phyloP scores from a whole-genome alignment of 805 yeast genomes.

The Jamesozyma rosinii region DNA sequence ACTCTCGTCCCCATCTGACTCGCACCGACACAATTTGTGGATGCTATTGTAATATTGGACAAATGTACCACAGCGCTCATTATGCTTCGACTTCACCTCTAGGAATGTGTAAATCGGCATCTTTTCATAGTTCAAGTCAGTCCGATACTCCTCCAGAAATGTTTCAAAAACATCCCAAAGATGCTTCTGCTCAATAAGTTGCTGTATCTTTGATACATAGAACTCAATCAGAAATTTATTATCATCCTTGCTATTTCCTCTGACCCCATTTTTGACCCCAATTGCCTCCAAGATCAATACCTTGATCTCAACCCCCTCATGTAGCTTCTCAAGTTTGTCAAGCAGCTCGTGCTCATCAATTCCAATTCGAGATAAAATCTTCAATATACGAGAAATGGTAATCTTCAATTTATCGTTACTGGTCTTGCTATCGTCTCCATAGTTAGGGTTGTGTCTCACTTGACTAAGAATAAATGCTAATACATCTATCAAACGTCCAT shows the following conservation, averaged over 20 bases:
- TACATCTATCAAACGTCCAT: conserved; percentile 10
- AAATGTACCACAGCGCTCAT: conserved; percentile 7
- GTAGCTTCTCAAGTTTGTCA: conserved; percentile 5
- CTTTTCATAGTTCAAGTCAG: conserved; percentile 21
- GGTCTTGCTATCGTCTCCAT: neutral
- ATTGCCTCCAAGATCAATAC: conserved; percentile 21
- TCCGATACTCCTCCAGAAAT: conserved; percentile 15
- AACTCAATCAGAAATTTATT: conserved; percentile 19
- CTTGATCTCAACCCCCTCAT: conserved; percentile 13
- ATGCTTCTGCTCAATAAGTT: conserved; percentile 9
- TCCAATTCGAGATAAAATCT: conserved; percentile 7
- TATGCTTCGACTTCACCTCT: conserved; percentile 12
- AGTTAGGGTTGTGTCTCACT: neutral
- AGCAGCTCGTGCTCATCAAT: conserved; percentile 13
- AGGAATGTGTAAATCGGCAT: conserved; percentile 14
- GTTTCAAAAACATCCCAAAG: conserved; percentile 14
- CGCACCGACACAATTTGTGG: neutral
- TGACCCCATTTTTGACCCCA: conserved; percentile 8
- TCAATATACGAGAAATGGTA: conserved; percentile 5
- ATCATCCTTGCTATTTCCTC: conserved; percentile 10
- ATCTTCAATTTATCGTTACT: neutral
- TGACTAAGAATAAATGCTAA: conserved; percentile 9
- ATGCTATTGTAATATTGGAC: conserved; percentile 7
- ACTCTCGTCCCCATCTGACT: neutral
- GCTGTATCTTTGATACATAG: conserved; percentile 19